A percentile compares a stretch with the other conserved stretches of the same genome.
Conservation (phyloP, 2,329 filamentous ascomycete genomes). For the Venturiaceae sp. region DNA sequence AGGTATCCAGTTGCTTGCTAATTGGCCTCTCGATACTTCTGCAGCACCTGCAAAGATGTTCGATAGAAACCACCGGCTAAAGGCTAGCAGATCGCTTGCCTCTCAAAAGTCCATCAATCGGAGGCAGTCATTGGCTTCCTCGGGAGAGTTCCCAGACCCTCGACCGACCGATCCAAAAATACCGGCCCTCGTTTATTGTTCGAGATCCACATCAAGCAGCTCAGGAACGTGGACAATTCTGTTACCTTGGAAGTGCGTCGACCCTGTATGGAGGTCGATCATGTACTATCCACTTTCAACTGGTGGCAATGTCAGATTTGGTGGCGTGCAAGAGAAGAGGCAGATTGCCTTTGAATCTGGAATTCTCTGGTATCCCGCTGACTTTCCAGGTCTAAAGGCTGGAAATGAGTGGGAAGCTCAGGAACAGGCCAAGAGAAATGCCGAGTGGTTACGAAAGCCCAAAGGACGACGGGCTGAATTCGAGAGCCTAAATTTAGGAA, state of each 20-base stretch:
- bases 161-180: conserved; percentile 61
- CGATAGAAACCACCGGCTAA: conserved; percentile 54
- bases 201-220: conserved; percentile 39
- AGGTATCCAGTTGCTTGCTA: conserved; percentile 48
- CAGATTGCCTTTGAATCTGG: conserved; percentile 76
- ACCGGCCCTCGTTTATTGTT: conserved; percentile 62
- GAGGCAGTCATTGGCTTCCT: conserved; percentile 53
- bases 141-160: conserved; percentile 52
- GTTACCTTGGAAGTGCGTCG: conserved; percentile 83
- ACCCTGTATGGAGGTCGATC: conserved; percentile 75
- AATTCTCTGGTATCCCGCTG: conserved; percentile 75
- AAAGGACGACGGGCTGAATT: conserved; percentile 74
- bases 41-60: conserved; percentile 51
- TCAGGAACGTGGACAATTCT: conserved; percentile 75
- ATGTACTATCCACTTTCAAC: conserved; percentile 73
- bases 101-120: conserved; percentile 73
- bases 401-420: conserved; percentile 69
- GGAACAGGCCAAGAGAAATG: conserved; percentile 49
- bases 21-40: conserved; percentile 55
- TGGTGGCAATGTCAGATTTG: conserved; percentile 73
- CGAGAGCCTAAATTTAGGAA: conserved; percentile 63
- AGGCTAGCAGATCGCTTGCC: conserved; percentile 56
- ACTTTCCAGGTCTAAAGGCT: conserved; percentile 69
- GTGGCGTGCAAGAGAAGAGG: conserved; percentile 67
- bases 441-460: conserved; percentile 65